Percentiles rank a stretch among this genome's conserved stretches.
Evolutionary conservation across 2,329 filamentous ascomycete species (phyloP).

Genomic region (Hypoxylon sp.): DNA sequence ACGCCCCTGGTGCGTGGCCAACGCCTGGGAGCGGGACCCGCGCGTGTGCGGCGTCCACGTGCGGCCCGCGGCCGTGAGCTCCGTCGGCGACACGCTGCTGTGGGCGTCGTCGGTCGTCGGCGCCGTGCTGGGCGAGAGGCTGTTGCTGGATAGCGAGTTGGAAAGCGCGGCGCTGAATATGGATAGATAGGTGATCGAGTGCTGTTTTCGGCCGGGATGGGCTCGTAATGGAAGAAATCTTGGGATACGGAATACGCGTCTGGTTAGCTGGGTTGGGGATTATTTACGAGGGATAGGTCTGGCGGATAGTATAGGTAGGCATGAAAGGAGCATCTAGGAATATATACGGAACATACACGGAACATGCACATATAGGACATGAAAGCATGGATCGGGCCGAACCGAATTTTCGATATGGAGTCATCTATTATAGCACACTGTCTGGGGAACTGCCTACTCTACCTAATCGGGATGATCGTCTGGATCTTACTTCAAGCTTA

Average conservation of each 20-base stretch:
- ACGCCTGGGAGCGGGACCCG: constrained; percentile 10
- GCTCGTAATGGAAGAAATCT: not conserved
- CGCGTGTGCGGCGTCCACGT: constrained; percentile 14
- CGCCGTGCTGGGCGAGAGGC: constrained; percentile 1
- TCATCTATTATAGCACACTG: constrained; percentile 20
- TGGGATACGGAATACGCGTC: not conserved
- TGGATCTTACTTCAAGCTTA: not conserved
- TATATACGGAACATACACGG: not conserved
- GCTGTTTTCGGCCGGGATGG: not conserved
- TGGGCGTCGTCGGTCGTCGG: constrained; percentile 24
- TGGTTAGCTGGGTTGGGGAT: not conserved
- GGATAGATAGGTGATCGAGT: not conserved
- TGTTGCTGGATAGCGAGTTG: not conserved
- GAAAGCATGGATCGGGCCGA: not conserved
- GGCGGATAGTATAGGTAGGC: not conserved
- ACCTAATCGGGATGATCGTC: constrained; percentile 23
- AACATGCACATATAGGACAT: not conserved
- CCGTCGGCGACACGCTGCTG: constrained; percentile 22
- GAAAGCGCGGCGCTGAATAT: not conserved
- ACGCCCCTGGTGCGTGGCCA: constrained; percentile 5
- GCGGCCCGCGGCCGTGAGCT: constrained; percentile 5
- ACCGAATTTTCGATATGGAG: constrained; percentile 1
- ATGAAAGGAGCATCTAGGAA: not conserved
- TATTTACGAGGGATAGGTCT: not conserved
- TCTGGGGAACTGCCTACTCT: constrained; percentile 27